Conservation (phyloP, 2,329 filamentous ascomycete species). For the Beauveria rudraprayagi region DNA sequence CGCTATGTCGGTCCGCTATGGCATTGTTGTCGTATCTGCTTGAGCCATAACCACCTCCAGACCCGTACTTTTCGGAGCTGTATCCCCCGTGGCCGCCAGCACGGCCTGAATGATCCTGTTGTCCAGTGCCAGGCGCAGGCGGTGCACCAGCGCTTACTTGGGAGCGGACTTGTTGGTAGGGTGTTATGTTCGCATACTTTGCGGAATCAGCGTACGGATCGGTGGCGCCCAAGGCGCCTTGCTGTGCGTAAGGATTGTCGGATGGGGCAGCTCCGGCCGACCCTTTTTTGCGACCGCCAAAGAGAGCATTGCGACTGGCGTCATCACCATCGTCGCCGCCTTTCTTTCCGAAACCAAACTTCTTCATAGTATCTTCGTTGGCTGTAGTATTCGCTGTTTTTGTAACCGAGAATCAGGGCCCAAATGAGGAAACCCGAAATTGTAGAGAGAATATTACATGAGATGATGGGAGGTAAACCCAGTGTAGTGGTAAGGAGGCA, state of each 20-base stretch:
- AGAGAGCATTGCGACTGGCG: conserved; percentile 41
- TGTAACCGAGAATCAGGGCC: not conserved
- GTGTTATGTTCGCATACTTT: conserved; percentile 36
- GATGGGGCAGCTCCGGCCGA: conserved; percentile 34
- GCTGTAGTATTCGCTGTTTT: not conserved
- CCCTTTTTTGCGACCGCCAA: conserved; percentile 43
- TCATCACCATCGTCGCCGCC: conserved; percentile 40
- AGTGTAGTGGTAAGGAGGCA: conserved; percentile 7
- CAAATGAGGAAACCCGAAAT: not conserved
- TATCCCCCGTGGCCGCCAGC: conserved; percentile 34
- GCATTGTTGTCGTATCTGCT: conserved; percentile 42
- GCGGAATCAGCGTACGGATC: conserved; percentile 47
- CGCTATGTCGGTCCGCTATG: conserved; percentile 19
- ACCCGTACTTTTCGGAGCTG: conserved; percentile 45
- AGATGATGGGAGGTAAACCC: not conserved
- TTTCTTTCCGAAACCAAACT: conserved; percentile 53
- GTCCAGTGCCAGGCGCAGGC: conserved; percentile 10
- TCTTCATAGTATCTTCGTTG: conserved; percentile 39
- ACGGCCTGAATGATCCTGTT: conserved; percentile 14
- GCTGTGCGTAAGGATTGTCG: conserved; percentile 51
- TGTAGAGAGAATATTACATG: not conserved
- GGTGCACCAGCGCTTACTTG: conserved; percentile 23
- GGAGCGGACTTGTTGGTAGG: conserved; percentile 37
- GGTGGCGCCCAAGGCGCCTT: conserved; percentile 30
- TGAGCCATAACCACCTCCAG: conserved; percentile 41